Conservation (phyloP, 2,329 filamentous ascomycete species). For the Lachnellula occidentalis region DNA sequence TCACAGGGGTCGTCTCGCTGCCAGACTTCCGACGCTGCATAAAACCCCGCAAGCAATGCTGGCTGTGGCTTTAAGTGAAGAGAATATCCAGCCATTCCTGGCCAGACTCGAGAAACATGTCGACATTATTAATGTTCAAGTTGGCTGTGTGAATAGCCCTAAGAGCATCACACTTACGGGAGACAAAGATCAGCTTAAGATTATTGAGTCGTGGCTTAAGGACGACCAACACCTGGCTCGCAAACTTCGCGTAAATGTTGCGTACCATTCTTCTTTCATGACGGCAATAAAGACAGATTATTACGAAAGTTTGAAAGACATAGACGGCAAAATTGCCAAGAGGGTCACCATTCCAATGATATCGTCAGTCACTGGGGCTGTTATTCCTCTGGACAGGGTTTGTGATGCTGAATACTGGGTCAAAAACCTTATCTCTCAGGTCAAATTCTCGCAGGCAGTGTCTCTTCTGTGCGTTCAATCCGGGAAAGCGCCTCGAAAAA, state of each 20-base stretch:
- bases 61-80: constrained; percentile 37
- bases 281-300: constrained; percentile 23
- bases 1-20: constrained; percentile 12
- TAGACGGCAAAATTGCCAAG: neutral
- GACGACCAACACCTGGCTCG: constrained; percentile 25
- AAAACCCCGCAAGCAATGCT: constrained; percentile 43
- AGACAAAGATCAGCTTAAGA: constrained; percentile 2
- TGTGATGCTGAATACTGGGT: constrained; percentile 38
- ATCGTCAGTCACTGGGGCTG: constrained; percentile 36
- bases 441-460: constrained; percentile 38
- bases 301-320: neutral
- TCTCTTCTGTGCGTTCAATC: constrained; percentile 1
- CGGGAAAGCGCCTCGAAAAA: neutral
- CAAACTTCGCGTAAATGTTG: constrained; percentile 32
- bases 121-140: constrained; percentile 15
- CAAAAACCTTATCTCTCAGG: constrained; percentile 39
- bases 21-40: constrained; percentile 4
- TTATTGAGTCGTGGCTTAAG: constrained; percentile 2
- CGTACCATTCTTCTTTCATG: constrained; percentile 37
- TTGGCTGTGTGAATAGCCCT: constrained; percentile 32
- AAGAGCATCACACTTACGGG: constrained; percentile 20
- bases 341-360: constrained; percentile 32
- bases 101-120: constrained; percentile 10
- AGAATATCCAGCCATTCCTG: constrained; percentile 3
- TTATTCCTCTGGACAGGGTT: constrained; percentile 11